Base-by-base conservation (phyloP, 192 early-diverging fungal species). In the Coemansia sp. region DNA sequence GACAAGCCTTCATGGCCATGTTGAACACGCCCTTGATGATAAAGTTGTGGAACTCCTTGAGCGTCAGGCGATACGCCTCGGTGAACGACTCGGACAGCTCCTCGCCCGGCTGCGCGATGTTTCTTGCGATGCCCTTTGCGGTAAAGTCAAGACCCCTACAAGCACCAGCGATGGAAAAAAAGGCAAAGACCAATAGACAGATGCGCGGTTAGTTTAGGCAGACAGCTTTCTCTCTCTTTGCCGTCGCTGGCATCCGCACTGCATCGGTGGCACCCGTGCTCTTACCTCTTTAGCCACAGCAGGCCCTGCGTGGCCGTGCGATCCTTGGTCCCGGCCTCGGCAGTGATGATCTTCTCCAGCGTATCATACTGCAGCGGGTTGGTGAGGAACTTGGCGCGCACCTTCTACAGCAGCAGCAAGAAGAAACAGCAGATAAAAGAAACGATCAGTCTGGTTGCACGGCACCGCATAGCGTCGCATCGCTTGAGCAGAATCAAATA, bases 201-300 rank as follows among this genome's bases (percentile, higher is more conserved):
- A n/a, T n/a, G n/a, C n/a, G n/a, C n/a, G n/a, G n/a, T n/a, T n/a
- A n/a, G n/a, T n/a, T n/a, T n/a, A n/a, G n/a, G n/a, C n/a, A n/a
- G n/a, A n/a, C n/a, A n/a, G n/a, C n/a, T n/a, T n/a, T n/a, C n/a
- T n/a, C n/a, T n/a, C n/a, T n/a, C n/a, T n/a, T n/a, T n/a, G n/a
- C n/a, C n/a, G n/a, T n/a, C n/a, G n/a, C n/a, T n/a, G n/a, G n/a
- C n/a, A n/a, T n/a, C n/a, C n/a, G n/a, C n/a, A n/a, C n/a, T n/a
- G n/a, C n/a, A n/a, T n/a, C n/a, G n/a, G n/a, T n/a, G n/a, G n/a
- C n/a, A n/a, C n/a, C n/a, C n/a, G n/a, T 16, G 20, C 4, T 47
- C 80, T 58, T 83, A 88, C 87, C 94, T 83, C 66, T 88, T 93
- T 45, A 98, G 85, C 95, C 95, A 98, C 60, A 98, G 82, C 29